Evolutionary conservation across 805 yeast species (phyloP).

Genomic region (Hemisphaericaspora nanyangensis): DNA sequence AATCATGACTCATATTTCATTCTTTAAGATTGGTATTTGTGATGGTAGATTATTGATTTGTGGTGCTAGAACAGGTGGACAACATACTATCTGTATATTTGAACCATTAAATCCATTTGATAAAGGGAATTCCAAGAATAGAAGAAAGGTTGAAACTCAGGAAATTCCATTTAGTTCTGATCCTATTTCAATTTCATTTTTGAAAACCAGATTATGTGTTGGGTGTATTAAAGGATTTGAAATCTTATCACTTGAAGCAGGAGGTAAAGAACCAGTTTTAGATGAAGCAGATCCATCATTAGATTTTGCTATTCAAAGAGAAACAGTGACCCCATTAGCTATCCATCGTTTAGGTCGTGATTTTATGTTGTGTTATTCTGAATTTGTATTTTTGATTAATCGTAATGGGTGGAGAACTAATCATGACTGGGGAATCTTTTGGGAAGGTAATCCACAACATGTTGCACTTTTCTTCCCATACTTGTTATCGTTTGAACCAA

Average conservation of each 20-base stretch:
- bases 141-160: constrained; percentile 57
- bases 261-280: constrained; percentile 80
- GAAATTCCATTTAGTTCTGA: constrained; percentile 85
- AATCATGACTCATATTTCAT: constrained; percentile 80
- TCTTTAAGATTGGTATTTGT: constrained; percentile 91
- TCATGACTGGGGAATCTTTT: constrained; percentile 88
- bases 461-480: constrained; percentile 95
- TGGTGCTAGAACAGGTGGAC: constrained; percentile 72
- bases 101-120: constrained; percentile 81
- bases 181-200: constrained; percentile 85
- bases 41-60: constrained; percentile 84
- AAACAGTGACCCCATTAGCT: constrained; percentile 78
- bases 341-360: constrained; percentile 87
- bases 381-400: constrained; percentile 91
- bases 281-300: constrained; percentile 98
- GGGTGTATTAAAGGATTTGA: constrained; percentile 98
- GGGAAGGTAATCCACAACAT: constrained; percentile 95
- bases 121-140: constrained; percentile 46
- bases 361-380: constrained; percentile 84
- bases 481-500: constrained; percentile 82
- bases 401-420: constrained; percentile 95
- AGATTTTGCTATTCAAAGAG: constrained; percentile 85
- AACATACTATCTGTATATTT: constrained; percentile 78
- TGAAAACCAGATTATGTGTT: constrained; percentile 84
- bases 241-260: constrained; percentile 79